These are phyloP conservation scores for Nannochloris sp. DNA, from an alignment of 139 green algal genomes.

Conservation along the genomic window DNA sequence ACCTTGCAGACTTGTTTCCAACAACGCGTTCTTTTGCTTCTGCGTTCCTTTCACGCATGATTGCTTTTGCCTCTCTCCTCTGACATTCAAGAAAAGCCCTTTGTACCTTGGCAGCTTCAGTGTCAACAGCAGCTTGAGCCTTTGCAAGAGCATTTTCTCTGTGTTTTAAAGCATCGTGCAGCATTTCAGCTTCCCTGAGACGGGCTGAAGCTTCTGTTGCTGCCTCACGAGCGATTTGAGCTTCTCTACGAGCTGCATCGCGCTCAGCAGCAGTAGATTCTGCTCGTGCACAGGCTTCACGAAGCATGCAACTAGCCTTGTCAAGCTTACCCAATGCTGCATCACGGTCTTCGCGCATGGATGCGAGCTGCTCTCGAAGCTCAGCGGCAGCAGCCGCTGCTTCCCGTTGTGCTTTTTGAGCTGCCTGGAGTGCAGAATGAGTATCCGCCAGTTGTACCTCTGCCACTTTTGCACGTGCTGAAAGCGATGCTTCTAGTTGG, in stretches of 20 bases:
- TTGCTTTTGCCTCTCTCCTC: background rate
- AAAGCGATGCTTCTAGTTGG: background rate
- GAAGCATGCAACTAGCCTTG: background rate
- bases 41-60: background rate
- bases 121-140: background rate
- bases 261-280: background rate
- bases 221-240: background rate
- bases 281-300: background rate
- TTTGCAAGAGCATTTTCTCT: background rate
- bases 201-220: background rate
- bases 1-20: background rate
- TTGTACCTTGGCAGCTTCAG: background rate
- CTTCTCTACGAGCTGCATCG: background rate
- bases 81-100: background rate
- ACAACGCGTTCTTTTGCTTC: background rate
- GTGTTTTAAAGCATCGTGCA: background rate
- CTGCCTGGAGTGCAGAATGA: background rate
- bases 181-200: background rate
- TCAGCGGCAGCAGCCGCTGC: background rate
- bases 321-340: background rate
- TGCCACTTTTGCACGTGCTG: background rate
- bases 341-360: background rate
- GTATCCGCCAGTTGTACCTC: background rate
- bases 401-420: background rate
- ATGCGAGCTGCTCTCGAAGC: background rate